Evolutionary conservation across 768 basidiomycete genomes (phyloP).

Genomic region (Psilocybe azurescens): DNA sequence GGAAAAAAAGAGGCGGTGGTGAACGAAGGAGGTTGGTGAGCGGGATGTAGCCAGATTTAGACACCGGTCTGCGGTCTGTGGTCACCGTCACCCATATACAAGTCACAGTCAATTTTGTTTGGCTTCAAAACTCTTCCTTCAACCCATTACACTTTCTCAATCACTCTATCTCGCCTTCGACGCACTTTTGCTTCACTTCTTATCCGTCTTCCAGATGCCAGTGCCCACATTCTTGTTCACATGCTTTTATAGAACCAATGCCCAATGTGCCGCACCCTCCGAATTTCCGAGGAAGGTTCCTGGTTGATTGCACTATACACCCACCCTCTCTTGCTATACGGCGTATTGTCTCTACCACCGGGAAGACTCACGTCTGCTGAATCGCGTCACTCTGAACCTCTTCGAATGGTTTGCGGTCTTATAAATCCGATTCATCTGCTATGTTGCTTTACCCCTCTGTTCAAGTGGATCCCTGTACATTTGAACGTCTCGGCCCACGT

Average conservation of each 20-base stretch:
- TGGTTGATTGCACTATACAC: background rate
- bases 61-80: constrained; percentile 15
- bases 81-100: constrained; percentile 26
- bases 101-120: constrained; percentile 15
- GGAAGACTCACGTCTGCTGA: background rate
- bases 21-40: constrained; percentile 19
- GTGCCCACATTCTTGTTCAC: background rate
- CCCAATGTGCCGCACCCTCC: background rate
- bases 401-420: background rate
- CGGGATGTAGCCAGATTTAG: constrained; percentile 23
- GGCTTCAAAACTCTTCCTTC: constrained; percentile 4
- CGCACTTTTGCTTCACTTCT: constrained; percentile 1
- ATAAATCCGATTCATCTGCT: background rate
- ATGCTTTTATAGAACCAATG: background rate
- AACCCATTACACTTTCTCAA: background rate
- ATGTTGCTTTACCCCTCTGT: background rate
- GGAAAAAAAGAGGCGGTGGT: constrained; percentile 8
- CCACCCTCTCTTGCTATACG: background rate
- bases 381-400: background rate
- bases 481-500: background rate
- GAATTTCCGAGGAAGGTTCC: background rate
- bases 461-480: background rate
- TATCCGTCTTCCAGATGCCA: background rate
- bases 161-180: background rate
- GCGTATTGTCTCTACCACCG: background rate